These are phyloP conservation scores for Trichosanthes cucumerina DNA, from an alignment of 306 rosid genomes.

Conservation along the genomic window DNA sequence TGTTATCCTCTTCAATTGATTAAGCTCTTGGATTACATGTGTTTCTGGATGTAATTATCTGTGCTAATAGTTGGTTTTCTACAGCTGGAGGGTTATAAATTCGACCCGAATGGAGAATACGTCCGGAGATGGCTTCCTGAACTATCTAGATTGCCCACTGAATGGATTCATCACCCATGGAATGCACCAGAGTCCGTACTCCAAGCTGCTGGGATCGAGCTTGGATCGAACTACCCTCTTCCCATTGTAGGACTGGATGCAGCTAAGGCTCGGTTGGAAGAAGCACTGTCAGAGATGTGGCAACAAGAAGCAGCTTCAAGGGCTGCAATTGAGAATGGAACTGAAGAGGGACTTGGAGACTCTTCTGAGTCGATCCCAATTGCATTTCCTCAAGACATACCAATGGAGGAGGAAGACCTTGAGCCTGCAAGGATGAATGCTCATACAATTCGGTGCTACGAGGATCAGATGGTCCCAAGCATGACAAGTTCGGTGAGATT, in stretches of 20 bases:
- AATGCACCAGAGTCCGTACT: constrained; percentile 78
- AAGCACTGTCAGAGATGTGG: constrained; percentile 66
- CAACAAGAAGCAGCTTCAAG: constrained; percentile 77
- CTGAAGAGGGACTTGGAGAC: constrained; percentile 91
- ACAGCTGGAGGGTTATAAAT: constrained; percentile 81
- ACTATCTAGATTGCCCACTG: constrained; percentile 78
- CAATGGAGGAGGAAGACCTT: constrained; percentile 66
- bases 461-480: constrained; percentile 92
- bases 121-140: constrained; percentile 95
- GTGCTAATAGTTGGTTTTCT: constrained; percentile 14
- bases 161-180: constrained; percentile 96
- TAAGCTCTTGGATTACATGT: background rate
- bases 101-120: constrained; percentile 79
- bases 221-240: constrained; percentile 84
- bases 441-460: constrained; percentile 37
- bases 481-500: constrained; percentile 54
- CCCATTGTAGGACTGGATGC: constrained; percentile 68
- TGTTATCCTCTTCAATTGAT: background rate
- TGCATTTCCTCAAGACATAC: constrained; percentile 62
- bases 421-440: constrained; percentile 44
- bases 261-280: constrained; percentile 58
- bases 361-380: constrained; percentile 51
- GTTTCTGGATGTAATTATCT: constrained; percentile 15
- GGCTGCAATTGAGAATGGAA: constrained; percentile 68
- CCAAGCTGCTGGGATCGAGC: constrained; percentile 87